Conservation (phyloP, 192 early-diverging fungal species). For the Dimargaris cristalligena region DNA sequence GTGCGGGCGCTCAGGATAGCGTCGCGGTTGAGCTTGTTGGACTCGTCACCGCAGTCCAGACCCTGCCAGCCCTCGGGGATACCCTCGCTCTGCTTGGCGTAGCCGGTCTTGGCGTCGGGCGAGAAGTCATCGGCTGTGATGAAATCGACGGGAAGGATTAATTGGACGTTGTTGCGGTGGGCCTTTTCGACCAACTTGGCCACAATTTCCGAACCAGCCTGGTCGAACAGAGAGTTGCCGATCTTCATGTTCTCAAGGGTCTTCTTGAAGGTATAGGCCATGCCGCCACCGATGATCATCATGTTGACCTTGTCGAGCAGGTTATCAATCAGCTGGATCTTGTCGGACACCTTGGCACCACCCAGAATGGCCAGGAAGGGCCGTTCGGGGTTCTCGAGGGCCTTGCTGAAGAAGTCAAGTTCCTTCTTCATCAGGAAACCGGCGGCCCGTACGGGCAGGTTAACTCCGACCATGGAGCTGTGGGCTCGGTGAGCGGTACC, state of each 20-base stretch:
- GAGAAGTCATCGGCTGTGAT: slow-evolving; percentile 77
- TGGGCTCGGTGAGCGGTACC: slow-evolving; percentile 98
- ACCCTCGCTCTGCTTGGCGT: slow-evolving; percentile 74
- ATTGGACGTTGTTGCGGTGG: slow-evolving; percentile 69
- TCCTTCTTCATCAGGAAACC: slow-evolving; percentile 99
- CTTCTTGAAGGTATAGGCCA: slow-evolving; percentile 99
- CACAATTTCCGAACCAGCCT: slow-evolving; percentile 72
- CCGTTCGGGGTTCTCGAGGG: slow-evolving; percentile 74
- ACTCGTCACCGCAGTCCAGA: slow-evolving; percentile 74
- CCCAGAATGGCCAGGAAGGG: slow-evolving; percentile 96
- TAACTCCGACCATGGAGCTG: slow-evolving; percentile 92
- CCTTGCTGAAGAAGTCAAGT: slow-evolving; percentile 96
- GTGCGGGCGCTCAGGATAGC: slow-evolving; percentile 68
- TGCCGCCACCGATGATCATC: slow-evolving; percentile 79
- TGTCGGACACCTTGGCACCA: slow-evolving; percentile 96
- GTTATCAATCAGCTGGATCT: slow-evolving; percentile 97
- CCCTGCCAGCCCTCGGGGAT: slow-evolving; percentile 86
- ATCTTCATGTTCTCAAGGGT: slow-evolving; percentile 72
- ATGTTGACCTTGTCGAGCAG: slow-evolving; percentile 86
- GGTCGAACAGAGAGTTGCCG: slow-evolving; percentile 83
- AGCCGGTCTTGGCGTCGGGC: slow-evolving; percentile 61
- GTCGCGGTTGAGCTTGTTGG: slow-evolving; percentile 49
- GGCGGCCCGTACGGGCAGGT: slow-evolving; percentile 75
- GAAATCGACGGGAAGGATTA: slow-evolving; percentile 84
- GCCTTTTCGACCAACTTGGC: slow-evolving; percentile 71